Base-by-base conservation (phyloP, 2,329 filamentous ascomycete genomes). In the Podosphaera xanthii region DNA sequence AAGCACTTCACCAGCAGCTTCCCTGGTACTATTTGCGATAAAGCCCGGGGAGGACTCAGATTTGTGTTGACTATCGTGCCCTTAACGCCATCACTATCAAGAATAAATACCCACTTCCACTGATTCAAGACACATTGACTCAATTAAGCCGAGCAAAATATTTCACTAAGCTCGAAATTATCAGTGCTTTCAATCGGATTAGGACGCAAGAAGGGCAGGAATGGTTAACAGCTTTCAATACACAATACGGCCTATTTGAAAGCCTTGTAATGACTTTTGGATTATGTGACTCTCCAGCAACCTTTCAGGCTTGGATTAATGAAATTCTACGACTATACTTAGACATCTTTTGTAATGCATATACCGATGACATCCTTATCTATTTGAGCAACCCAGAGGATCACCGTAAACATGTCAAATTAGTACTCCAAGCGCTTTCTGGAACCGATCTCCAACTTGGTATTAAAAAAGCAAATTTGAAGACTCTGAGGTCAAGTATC, bases 191-290 rank as follows among this genome's bases (percentile, higher is more conserved):
- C n/a, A 10, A 59, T 38, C 48, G 33, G 2, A 46, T 55, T n/a
- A 30, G 38, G 4, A 55, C 54, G n/a, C 12, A 55, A 4, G 12
- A 33, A 35, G 52, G 52, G 22, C 34, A 33, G 12, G 52, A 55
- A 55, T 33, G 34, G 30, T 31, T 7, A 36, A 55, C 52, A 33
- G 22, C 52, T 8, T 55, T 55, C 34, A 55, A 36, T 31, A 31
- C n/a, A 14, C n/a, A n/a, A 55, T 55, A 31, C 30, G 30, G 49
- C 9, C 30, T 36, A 14, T 55, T 33, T 55, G 34, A 55, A 33
- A 54, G 33, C 36, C 40, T 35, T 8, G 57, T 60, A 8, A 5
- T 58, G 31, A 46, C 48, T 4, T 60, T 60, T 40, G 50, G 57
- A 3, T 33, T 60, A 6, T 35, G 31, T 12, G 58, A 59, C n/a